Conservation (phyloP, 129 eudicot genomes). For the Chrysanthemum seticuspe region DNA sequence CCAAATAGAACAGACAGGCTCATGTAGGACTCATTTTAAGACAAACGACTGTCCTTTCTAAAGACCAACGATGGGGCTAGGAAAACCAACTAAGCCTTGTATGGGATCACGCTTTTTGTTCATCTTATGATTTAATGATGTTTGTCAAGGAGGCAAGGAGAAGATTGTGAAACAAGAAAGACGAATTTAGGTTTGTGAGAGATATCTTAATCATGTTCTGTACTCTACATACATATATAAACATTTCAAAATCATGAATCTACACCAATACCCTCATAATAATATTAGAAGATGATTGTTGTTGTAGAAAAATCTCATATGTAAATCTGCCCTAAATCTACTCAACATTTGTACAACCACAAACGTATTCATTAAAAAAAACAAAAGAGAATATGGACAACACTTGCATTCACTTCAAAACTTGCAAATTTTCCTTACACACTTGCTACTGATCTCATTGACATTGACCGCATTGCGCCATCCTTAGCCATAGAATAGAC, state of each 20-base stretch:
- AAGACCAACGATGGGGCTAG: too few species aligned
- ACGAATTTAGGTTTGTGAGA: too few species aligned
- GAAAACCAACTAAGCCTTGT: too few species aligned
- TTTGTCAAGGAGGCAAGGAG: too few species aligned
- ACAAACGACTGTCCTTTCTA: too few species aligned
- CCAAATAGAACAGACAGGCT: too few species aligned
- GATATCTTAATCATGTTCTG: too few species aligned
- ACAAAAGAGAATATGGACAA: conserved; percentile 28
- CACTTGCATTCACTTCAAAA: conserved; percentile 24
- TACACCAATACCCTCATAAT: not conserved
- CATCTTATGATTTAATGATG: too few species aligned
- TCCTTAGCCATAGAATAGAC: conserved; percentile 43
- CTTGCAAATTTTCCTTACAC: conserved; percentile 37
- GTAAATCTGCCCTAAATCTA: conserved; percentile 15
- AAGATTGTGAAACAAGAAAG: too few species aligned
- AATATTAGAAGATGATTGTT: not conserved
- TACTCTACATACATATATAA: not conserved
- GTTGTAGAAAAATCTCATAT: not conserved
- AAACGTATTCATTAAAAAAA: conserved; percentile 15
- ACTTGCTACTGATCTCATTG: conserved; percentile 55
- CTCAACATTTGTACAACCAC: conserved; percentile 29
- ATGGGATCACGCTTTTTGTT: too few species aligned
- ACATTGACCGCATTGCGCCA: conserved; percentile 51
- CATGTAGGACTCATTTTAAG: too few species aligned
- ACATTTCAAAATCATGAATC: not conserved